These are phyloP conservation scores for Pneumocystis canis DNA, from an alignment of 1,139 yeast species.

Conservation along the genomic window DNA sequence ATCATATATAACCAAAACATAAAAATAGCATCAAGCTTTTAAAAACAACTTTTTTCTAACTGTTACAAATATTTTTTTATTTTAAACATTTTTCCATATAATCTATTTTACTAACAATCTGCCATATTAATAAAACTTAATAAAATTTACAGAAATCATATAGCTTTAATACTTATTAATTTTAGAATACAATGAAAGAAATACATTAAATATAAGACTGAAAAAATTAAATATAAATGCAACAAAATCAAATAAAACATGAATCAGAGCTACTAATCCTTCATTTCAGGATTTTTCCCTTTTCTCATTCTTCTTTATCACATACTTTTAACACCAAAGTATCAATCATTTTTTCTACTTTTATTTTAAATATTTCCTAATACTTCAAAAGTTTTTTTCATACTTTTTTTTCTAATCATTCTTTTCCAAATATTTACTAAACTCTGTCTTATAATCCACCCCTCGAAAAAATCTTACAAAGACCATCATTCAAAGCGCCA, in stretches of 20 bases:
- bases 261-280: conserved; percentile 1
- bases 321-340: conserved; percentile 19
- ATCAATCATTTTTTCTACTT: conserved; percentile 19
- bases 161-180: background rate
- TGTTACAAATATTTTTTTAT: background rate
- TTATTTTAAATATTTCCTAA: conserved; percentile 28
- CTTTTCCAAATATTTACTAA: conserved; percentile 18
- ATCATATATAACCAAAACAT: background rate
- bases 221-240: conserved; percentile 10
- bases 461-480: conserved; percentile 22
- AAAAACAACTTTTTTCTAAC: background rate
- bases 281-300: conserved; percentile 21
- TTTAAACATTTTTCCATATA: background rate
- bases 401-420: background rate
- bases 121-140: background rate
- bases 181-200: background rate
- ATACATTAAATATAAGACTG: background rate
- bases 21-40: background rate
- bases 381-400: background rate
- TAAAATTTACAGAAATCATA: background rate
- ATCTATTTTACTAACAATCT: background rate
- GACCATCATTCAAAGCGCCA: conserved; percentile 15
- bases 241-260: background rate
- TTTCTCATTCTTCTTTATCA: conserved; percentile 23
- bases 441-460: conserved; percentile 22